Conservation (phyloP, 202 grass and related monocot genomes). For the Carex sylvatica region DNA sequence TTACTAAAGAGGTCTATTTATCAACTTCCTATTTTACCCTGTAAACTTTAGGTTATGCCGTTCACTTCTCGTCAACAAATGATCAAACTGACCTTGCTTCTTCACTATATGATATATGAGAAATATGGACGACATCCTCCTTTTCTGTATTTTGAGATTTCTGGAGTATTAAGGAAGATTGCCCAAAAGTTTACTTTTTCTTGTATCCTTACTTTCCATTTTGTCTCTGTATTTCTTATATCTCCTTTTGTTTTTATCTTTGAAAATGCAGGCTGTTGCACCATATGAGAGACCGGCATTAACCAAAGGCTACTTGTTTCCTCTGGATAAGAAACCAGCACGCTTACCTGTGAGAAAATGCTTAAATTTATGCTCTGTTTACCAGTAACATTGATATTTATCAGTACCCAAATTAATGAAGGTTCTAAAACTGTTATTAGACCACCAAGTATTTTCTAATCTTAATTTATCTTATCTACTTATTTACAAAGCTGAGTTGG, state of each 20-base stretch:
- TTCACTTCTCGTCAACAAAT: background rate
- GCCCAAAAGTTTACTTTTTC: background rate
- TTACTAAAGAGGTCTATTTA: slow-evolving; percentile 85
- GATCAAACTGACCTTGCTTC: background rate
- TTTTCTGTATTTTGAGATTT: background rate
- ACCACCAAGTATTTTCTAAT: background rate
- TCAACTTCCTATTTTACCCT: slow-evolving; percentile 9
- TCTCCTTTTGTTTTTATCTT: slow-evolving; percentile 24
- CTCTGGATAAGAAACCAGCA: slow-evolving; percentile 82
- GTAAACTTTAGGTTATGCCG: background rate
- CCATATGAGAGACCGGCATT: slow-evolving; percentile 90
- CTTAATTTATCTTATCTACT: background rate
- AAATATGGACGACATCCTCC: background rate
- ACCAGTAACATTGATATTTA: slow-evolving; percentile 8
- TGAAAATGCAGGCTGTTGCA: slow-evolving; percentile 51
- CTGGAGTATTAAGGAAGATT: background rate
- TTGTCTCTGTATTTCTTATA: background rate
- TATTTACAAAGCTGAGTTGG: slow-evolving; percentile 21
- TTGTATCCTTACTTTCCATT: slow-evolving; percentile 8
- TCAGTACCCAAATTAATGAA: background rate
- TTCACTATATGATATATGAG: background rate
- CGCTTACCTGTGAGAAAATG: slow-evolving; percentile 66
- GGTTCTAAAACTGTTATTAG: background rate
- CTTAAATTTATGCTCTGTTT: background rate
- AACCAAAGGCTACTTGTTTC: slow-evolving; percentile 92